phyloP scores from a whole-genome alignment of 306 rosid species.

The Prunus kanzakura region DNA sequence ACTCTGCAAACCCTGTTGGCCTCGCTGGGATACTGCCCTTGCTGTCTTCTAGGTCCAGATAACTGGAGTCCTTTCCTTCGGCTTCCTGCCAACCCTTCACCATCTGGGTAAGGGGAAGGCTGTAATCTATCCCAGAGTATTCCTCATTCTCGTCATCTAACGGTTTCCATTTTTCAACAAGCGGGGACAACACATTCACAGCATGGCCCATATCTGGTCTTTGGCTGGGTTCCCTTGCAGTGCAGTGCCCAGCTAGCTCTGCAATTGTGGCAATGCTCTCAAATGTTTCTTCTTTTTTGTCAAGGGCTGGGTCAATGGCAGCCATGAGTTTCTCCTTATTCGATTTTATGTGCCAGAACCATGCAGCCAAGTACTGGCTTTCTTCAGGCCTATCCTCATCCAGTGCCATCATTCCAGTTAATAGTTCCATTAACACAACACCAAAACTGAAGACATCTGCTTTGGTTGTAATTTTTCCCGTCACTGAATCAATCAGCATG shows the following conservation, averaged over 20 bases:
- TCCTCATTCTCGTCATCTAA: slow-evolving; percentile 68
- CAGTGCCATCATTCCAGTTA: slow-evolving; percentile 93
- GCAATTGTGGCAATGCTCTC: slow-evolving; percentile 64
- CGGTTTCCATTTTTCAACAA: slow-evolving; percentile 96
- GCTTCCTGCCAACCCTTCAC: slow-evolving; percentile 99
- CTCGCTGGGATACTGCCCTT: slow-evolving; percentile 95
- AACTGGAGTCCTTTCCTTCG: slow-evolving; percentile 78
- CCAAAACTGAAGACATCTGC: slow-evolving; percentile 98
- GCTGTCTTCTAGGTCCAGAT: slow-evolving; percentile 68
- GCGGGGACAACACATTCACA: slow-evolving; percentile 76
- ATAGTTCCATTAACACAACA: slow-evolving; percentile 92
- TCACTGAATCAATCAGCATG: slow-evolving; percentile 61
- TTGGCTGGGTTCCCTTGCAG: slow-evolving; percentile 88
- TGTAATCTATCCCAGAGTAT: slow-evolving; percentile 85
- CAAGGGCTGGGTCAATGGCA: slow-evolving; percentile 72
- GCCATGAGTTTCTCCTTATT: slow-evolving; percentile 74
- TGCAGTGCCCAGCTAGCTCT: slow-evolving; percentile 96
- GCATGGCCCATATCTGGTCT: slow-evolving; percentile 98
- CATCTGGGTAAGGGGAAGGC: slow-evolving; percentile 92
- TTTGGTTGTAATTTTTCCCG: slow-evolving; percentile 96
- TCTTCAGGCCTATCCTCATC: slow-evolving; percentile 89
- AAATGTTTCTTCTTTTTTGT: slow-evolving; percentile 65
- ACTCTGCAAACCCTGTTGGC: slow-evolving; percentile 92
- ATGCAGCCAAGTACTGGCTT: slow-evolving; percentile 84
- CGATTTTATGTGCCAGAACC: slow-evolving; percentile 97